Conservation (phyloP, 208 protist genomes). For the Willaertia magna region DNA sequence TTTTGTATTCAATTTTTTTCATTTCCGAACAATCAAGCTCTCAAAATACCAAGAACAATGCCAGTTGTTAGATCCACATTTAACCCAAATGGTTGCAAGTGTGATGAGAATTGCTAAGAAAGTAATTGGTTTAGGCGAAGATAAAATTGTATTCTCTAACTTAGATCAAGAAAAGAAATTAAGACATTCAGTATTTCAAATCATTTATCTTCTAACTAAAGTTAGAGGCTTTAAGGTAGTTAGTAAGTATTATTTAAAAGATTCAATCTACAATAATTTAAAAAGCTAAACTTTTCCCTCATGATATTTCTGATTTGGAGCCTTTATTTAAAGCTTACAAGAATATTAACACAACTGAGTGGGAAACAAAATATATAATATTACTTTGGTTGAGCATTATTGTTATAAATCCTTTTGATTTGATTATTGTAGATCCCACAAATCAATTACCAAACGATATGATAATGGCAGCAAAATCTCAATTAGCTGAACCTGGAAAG, state of each 20-base stretch:
- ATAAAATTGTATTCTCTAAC: background rate
- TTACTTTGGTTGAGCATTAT: slow-evolving; percentile 90
- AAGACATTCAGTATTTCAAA: background rate
- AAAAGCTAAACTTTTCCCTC: background rate
- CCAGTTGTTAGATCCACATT: slow-evolving; percentile 4
- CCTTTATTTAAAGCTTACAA: background rate
- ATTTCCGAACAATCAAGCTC: background rate
- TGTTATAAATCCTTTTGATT: slow-evolving; percentile 83
- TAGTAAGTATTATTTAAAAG: background rate
- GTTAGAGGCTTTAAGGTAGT: background rate
- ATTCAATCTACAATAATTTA: background rate
- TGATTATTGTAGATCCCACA: slow-evolving; percentile 68
- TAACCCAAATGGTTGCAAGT: background rate
- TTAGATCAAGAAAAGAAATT: background rate
- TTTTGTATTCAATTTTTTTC: background rate
- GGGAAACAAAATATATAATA: slow-evolving; percentile 87
- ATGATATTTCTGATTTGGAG: slow-evolving; percentile 7
- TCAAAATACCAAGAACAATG: background rate
- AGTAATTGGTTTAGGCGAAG: background rate
- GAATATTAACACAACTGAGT: slow-evolving; percentile 24
- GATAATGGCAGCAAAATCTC: slow-evolving; percentile 48
- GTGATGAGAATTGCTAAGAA: background rate
- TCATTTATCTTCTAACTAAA: background rate
- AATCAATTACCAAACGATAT: slow-evolving; percentile 52
- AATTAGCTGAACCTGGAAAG: slow-evolving; percentile 64